Evolutionary conservation across 2,329 filamentous ascomycete species (phyloP).

Genomic region (Bipolaris sorokiniana): DNA sequence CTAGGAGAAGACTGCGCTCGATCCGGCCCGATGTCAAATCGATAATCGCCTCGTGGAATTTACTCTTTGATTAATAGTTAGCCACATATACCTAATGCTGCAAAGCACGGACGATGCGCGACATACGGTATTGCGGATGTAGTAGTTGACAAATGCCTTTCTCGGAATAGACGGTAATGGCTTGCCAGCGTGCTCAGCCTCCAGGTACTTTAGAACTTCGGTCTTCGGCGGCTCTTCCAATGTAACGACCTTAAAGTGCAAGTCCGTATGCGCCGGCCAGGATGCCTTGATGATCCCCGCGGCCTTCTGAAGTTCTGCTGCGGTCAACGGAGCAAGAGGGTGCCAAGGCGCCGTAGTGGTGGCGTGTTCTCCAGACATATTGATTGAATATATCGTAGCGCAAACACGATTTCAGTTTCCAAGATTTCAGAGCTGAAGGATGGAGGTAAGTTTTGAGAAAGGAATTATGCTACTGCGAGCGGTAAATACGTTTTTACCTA

Average conservation of each 20-base stretch:
- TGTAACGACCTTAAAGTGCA: constrained; percentile 72
- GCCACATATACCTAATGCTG: neutral
- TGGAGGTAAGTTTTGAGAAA: neutral
- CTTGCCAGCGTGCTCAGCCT: constrained; percentile 64
- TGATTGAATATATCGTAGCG: constrained; percentile 1
- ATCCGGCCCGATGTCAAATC: constrained; percentile 60
- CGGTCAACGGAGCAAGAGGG: constrained; percentile 65
- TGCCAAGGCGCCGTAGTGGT: constrained; percentile 50
- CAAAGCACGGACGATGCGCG: neutral
- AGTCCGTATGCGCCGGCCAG: constrained; percentile 62
- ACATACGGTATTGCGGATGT: constrained; percentile 64
- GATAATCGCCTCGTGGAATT: constrained; percentile 66
- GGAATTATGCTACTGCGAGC: neutral
- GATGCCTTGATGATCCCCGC: constrained; percentile 57
- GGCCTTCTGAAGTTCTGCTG: constrained; percentile 62
- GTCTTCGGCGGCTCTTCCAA: constrained; percentile 69
- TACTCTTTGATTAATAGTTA: constrained; percentile 55
- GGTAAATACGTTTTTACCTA: constrained; percentile 12
- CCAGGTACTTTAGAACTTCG: constrained; percentile 64
- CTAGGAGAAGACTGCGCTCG: constrained; percentile 64
- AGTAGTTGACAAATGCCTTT: constrained; percentile 65
- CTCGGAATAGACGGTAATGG: constrained; percentile 59
- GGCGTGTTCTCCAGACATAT: constrained; percentile 42
- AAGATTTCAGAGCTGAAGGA: neutral
- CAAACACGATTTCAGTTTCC: neutral